These are phyloP conservation scores for Scutellaria galericulata DNA, from an alignment of 257 asterid genomes.

Conservation along the genomic window DNA sequence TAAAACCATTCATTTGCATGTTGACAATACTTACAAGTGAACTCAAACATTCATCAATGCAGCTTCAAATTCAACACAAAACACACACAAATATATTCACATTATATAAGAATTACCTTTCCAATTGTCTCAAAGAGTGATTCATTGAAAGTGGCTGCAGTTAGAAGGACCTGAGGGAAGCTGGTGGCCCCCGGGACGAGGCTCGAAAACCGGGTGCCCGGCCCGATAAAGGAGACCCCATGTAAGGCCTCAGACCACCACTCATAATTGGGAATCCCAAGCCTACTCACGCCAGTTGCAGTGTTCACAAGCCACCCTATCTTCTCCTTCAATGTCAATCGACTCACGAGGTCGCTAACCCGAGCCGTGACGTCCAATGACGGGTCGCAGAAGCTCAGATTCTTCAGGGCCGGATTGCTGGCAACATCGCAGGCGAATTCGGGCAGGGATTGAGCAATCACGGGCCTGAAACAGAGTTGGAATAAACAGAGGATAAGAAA, in stretches of 20 bases:
- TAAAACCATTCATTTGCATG: background rate
- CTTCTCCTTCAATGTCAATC: slow-evolving; percentile 71
- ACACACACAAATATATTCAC: background rate
- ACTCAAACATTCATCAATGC: background rate
- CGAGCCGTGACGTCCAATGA: slow-evolving; percentile 50
- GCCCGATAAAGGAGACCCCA: slow-evolving; percentile 68
- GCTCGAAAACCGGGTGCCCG: slow-evolving; percentile 55
- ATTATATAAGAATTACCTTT: slow-evolving; percentile 42
- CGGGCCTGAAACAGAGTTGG: slow-evolving; percentile 20
- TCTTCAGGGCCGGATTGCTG: slow-evolving; percentile 53
- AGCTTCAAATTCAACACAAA: background rate
- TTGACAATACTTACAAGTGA: background rate
- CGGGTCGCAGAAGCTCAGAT: slow-evolving; percentile 61
- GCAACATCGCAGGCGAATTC: slow-evolving; percentile 68
- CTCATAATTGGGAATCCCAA: slow-evolving; percentile 72
- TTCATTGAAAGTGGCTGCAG: slow-evolving; percentile 72
- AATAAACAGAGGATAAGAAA: slow-evolving; percentile 25
- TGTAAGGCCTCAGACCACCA: slow-evolving; percentile 96
- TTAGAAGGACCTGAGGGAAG: slow-evolving; percentile 74
- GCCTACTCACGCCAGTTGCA: slow-evolving; percentile 54
- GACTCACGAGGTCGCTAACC: slow-evolving; percentile 55
- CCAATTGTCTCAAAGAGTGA: slow-evolving; percentile 63
- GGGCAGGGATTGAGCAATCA: slow-evolving; percentile 45
- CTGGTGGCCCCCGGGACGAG: slow-evolving; percentile 79
- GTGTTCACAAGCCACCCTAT: slow-evolving; percentile 61